Evolutionary conservation across 495 filamentous ascomycete species (phyloP).

Genomic region (Xylaria telfairii): DNA sequence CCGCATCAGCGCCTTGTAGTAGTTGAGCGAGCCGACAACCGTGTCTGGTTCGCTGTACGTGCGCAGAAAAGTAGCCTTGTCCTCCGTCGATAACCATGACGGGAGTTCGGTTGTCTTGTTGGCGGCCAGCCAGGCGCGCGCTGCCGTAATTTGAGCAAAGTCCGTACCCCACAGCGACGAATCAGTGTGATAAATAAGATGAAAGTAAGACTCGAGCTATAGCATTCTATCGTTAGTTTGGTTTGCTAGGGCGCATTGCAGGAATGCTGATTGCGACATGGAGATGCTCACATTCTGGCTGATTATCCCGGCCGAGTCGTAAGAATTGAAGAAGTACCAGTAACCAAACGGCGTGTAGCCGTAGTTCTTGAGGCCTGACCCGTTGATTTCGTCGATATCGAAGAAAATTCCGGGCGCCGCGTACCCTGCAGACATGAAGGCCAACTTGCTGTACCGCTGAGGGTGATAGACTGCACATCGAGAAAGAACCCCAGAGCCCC

Average conservation of each 20-base stretch:
- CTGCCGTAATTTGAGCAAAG: neutral
- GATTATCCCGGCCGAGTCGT: neutral
- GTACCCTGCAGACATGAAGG: slow-evolving; percentile 31
- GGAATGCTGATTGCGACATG: neutral
- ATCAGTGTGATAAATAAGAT: neutral
- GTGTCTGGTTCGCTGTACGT: neutral
- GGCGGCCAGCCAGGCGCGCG: neutral
- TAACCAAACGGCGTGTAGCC: slow-evolving; percentile 33
- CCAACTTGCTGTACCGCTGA: slow-evolving; percentile 25
- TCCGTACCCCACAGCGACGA: neutral
- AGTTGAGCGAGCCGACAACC: neutral
- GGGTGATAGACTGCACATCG: slow-evolving; percentile 22
- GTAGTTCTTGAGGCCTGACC: slow-evolving; percentile 1
- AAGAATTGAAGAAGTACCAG: slow-evolving; percentile 26
- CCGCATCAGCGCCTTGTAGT: slow-evolving; percentile 11
- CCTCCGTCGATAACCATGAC: neutral
- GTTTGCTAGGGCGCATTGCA: neutral
- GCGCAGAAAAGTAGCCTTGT: neutral
- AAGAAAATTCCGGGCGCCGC: slow-evolving; percentile 15
- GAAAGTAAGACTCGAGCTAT: slow-evolving; percentile 4
- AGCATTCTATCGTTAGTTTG: neutral
- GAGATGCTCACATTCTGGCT: neutral
- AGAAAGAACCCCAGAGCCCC: slow-evolving; percentile 31
- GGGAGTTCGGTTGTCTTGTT: slow-evolving; percentile 1
- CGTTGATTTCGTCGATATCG: slow-evolving; percentile 31